These are phyloP conservation scores for Eucalyptus polybractea DNA, from an alignment of 345 rosid species.

Conservation along the genomic window DNA sequence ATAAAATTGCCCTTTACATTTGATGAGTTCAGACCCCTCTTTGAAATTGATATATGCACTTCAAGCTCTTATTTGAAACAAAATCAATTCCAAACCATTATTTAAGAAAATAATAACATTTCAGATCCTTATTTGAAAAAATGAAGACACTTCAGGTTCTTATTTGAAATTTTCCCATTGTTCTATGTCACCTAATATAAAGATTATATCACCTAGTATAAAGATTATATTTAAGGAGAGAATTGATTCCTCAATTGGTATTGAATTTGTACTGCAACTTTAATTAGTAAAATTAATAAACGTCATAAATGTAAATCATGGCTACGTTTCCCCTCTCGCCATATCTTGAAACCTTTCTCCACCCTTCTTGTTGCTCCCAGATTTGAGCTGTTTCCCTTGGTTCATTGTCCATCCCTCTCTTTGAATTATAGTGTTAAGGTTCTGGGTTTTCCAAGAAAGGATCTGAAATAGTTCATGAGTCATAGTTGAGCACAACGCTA, in stretches of 20 bases:
- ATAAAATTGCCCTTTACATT: no score
- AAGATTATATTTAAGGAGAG: background rate
- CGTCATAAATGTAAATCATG: background rate
- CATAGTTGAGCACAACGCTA: background rate
- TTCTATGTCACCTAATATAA: background rate
- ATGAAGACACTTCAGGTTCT: rapidly evolving
- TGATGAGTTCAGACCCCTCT: no score
- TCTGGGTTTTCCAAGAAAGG: background rate
- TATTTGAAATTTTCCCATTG: no score
- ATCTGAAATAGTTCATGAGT: background rate
- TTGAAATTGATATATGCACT: no score
- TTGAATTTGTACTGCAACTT: background rate
- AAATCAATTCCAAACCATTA: rapidly evolving
- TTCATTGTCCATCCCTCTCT: background rate
- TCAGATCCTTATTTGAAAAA: no score
- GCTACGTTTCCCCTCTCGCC: background rate
- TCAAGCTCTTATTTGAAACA: no score
- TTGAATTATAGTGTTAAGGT: background rate
- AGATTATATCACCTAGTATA: background rate
- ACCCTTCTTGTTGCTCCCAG: background rate
- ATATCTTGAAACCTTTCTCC: background rate
- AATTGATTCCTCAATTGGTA: background rate
- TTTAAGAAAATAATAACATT: no score
- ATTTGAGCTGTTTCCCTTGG: background rate
- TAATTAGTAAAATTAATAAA: background rate